phyloP scores from a whole-genome alignment of 169 alveolate species.

The Theileria sp. region DNA sequence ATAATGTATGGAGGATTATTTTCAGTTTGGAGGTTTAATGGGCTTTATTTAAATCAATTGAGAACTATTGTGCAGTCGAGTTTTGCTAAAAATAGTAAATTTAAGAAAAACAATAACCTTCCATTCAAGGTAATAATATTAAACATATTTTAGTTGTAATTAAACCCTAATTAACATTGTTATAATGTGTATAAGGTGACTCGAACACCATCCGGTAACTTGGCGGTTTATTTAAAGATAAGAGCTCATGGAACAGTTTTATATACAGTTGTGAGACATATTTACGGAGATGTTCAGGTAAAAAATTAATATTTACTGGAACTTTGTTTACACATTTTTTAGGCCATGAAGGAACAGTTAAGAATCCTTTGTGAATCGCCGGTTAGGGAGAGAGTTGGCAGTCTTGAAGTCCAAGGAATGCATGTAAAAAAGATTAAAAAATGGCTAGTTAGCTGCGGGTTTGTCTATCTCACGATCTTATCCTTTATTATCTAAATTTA shows the following conservation, averaged over 20 bases:
- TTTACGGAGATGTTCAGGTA: slow-evolving; percentile 79
- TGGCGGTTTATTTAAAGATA: slow-evolving; percentile 81
- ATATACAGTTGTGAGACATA: slow-evolving; percentile 78
- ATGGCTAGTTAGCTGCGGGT: slow-evolving; percentile 78
- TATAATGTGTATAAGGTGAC: slow-evolving; percentile 65
- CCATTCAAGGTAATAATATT: slow-evolving; percentile 70
- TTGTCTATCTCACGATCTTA: slow-evolving; percentile 6
- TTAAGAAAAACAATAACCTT: slow-evolving; percentile 45
- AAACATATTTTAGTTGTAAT: not conserved
- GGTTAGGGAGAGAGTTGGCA: slow-evolving; percentile 74
- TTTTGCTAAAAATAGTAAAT: slow-evolving; percentile 65
- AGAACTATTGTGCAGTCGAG: slow-evolving; percentile 72
- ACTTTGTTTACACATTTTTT: not conserved
- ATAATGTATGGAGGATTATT: not conserved
- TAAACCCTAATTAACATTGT: not conserved
- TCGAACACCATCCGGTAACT: slow-evolving; percentile 82
- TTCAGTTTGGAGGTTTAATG: slow-evolving; percentile 7
- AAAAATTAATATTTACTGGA: not conserved
- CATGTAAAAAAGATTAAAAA: slow-evolving; percentile 74
- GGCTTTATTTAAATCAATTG: slow-evolving; percentile 5
- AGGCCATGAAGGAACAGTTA: slow-evolving; percentile 77
- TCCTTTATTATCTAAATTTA: not conserved
- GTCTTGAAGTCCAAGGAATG: slow-evolving; percentile 77
- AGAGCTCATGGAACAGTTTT: slow-evolving; percentile 82
- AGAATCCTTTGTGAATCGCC: slow-evolving; percentile 77